A percentile compares a stretch with the other conserved stretches of the same genome.
Conservation (phyloP, 805 yeast species). For the Priceomyces melissophilus region DNA sequence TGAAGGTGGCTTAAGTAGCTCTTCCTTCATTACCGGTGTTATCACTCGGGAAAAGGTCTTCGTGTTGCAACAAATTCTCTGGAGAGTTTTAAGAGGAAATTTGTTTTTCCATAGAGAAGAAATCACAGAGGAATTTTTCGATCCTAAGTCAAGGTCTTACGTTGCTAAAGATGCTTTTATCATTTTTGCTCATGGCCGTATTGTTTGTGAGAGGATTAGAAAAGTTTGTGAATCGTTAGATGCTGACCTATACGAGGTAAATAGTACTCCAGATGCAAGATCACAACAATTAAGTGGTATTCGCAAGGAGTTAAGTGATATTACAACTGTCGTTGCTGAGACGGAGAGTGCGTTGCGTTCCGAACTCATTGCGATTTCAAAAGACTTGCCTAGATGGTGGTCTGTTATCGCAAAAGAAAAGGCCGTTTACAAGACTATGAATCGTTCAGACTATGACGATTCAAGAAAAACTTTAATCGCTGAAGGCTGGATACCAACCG, state of each 20-base stretch:
- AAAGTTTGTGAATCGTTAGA: conserved; percentile 89
- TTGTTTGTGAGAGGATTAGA: conserved; percentile 66
- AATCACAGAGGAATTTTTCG: conserved; percentile 65
- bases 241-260: conserved; percentile 69
- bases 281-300: conserved; percentile 26
- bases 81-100: conserved; percentile 94
- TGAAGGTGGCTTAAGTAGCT: conserved; percentile 18
- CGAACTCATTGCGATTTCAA: conserved; percentile 76
- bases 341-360: conserved; percentile 61
- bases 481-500: conserved; percentile 95
- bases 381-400: conserved; percentile 74
- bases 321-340: conserved; percentile 33
- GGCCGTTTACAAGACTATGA: conserved; percentile 74
- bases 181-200: conserved; percentile 86
- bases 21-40: conserved; percentile 71
- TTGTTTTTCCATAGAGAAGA: conserved; percentile 73
- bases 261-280: conserved; percentile 29
- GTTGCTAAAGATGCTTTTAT: conserved; percentile 80
- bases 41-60: conserved; percentile 67
- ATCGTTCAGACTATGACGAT: conserved; percentile 75
- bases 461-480: conserved; percentile 84
- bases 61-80: conserved; percentile 74
- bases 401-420: conserved; percentile 64
- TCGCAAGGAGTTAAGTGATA: conserved; percentile 27
- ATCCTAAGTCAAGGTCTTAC: conserved; percentile 50